These are phyloP conservation scores for Mangifera indica DNA, from an alignment of 345 rosid genomes.

Conservation along the genomic window DNA sequence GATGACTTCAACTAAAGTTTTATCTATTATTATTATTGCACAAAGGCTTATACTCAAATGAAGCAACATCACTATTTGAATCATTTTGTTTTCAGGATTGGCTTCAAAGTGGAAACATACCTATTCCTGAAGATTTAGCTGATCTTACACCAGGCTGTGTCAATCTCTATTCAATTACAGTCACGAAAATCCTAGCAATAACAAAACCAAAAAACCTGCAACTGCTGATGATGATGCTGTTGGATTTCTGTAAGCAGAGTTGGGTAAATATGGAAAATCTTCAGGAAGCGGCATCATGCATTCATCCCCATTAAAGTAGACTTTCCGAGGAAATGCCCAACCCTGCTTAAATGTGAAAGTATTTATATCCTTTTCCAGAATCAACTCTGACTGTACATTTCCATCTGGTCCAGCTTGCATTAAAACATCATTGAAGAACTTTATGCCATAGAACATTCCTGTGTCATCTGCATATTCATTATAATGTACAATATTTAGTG, in stretches of 20 bases:
- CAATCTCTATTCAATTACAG: not conserved
- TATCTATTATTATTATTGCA: too few species aligned
- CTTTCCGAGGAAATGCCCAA: conserved; percentile 41
- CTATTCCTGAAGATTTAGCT: not conserved
- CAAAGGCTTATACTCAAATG: too few species aligned
- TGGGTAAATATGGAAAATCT: conserved; percentile 32
- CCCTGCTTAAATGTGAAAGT: conserved; percentile 34
- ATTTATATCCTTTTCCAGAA: conserved; percentile 30
- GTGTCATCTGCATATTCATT: conserved; percentile 40
- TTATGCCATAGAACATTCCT: conserved; percentile 39
- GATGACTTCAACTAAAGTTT: too few species aligned
- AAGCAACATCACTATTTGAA: not conserved
- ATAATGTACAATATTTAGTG: not conserved
- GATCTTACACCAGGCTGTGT: not conserved
- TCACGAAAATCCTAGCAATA: conserved; percentile 9
- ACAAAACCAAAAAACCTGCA: conserved; percentile 10
- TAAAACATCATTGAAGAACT: conserved; percentile 34
- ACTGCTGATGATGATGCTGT: not conserved
- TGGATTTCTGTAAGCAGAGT: conserved; percentile 13
- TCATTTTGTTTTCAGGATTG: not conserved
- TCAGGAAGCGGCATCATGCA: conserved; percentile 38
- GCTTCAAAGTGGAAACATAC: not conserved
- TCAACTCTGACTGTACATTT: conserved; percentile 40
- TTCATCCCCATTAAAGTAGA: conserved; percentile 44
- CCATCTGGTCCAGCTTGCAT: conserved; percentile 38